phyloP scores from a whole-genome alignment of 2,329 filamentous ascomycete species.

The Colletotrichum tanaceti region DNA sequence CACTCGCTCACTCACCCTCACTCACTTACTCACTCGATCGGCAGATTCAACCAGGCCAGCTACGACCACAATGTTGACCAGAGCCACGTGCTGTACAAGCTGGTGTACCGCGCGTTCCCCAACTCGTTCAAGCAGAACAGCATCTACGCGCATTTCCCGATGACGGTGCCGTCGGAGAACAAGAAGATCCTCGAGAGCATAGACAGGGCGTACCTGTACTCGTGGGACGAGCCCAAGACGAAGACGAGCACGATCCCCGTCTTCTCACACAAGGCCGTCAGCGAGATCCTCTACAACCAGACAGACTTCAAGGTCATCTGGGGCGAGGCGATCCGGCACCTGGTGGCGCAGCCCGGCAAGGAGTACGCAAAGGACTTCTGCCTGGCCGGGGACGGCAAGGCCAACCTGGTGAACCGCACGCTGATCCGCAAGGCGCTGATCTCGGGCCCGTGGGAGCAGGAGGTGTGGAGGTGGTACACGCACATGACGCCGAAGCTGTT shows the following conservation, averaged over 20 bases:
- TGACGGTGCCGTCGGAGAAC: constrained; percentile 60
- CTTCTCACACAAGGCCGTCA: constrained; percentile 64
- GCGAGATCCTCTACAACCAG: constrained; percentile 63
- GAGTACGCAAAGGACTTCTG: constrained; percentile 58
- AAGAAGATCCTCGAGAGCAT: constrained; percentile 67
- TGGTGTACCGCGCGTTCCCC: constrained; percentile 72
- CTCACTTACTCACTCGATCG: too few species aligned
- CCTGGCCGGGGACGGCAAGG: constrained; percentile 57
- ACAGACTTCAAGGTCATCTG: constrained; percentile 69
- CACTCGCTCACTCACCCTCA: background rate
- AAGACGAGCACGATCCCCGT: constrained; percentile 60
- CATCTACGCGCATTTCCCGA: constrained; percentile 71
- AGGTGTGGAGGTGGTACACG: constrained; percentile 44
- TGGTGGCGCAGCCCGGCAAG: constrained; percentile 61
- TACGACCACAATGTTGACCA: constrained; percentile 69
- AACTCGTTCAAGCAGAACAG: constrained; percentile 71
- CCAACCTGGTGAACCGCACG: constrained; percentile 54
- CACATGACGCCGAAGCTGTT: constrained; percentile 46
- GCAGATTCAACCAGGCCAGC: constrained; percentile 60
- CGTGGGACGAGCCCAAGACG: constrained; percentile 64
- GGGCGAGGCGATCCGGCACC: constrained; percentile 64
- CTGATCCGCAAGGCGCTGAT: constrained; percentile 56
- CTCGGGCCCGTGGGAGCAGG: constrained; percentile 33
- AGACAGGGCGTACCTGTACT: constrained; percentile 67
- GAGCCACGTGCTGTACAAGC: constrained; percentile 74